These are phyloP conservation scores for Aspergillus ustus DNA, from an alignment of 2,329 filamentous ascomycete genomes.

Conservation along the genomic window DNA sequence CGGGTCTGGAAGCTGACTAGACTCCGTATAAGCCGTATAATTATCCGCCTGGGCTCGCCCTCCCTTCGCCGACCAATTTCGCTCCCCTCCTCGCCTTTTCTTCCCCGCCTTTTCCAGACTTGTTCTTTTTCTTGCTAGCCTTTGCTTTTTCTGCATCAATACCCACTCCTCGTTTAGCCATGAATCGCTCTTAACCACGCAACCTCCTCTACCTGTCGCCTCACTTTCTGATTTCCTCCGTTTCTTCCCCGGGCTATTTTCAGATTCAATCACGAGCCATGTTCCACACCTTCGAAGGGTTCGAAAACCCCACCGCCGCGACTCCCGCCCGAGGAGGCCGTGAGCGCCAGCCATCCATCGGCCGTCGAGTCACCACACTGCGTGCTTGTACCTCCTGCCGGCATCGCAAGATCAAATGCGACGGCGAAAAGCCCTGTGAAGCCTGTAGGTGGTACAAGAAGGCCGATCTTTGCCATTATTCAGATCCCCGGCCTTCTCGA, in stretches of 20 bases:
- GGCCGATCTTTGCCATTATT: slow-evolving; percentile 78
- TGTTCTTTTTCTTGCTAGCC: not conserved
- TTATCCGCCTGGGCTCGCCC: not conserved
- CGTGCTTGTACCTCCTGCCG: slow-evolving; percentile 76
- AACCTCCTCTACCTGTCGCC: not conserved
- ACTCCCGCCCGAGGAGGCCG: slow-evolving; percentile 35
- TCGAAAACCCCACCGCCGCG: slow-evolving; percentile 40
- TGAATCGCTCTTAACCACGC: slow-evolving; percentile 5
- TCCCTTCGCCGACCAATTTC: slow-evolving; percentile 2
- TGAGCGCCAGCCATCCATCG: slow-evolving; percentile 41
- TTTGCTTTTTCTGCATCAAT: slow-evolving; percentile 9
- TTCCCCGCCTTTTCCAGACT: slow-evolving; percentile 15
- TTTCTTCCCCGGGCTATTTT: not conserved
- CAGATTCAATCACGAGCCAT: slow-evolving; percentile 30
- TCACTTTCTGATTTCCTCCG: not conserved
- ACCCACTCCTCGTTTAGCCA: not conserved
- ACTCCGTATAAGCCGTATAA: not conserved
- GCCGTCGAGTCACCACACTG: slow-evolving; percentile 44
- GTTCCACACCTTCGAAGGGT: slow-evolving; percentile 50
- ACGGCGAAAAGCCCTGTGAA: slow-evolving; percentile 79
- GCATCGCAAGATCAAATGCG: slow-evolving; percentile 81
- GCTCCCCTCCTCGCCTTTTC: slow-evolving; percentile 10
- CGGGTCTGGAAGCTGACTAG: not conserved
- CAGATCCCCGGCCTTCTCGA: slow-evolving; percentile 78
- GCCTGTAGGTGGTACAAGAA: slow-evolving; percentile 83